Evolutionary conservation across 2,329 filamentous ascomycete species (phyloP).

Genomic region (Cryphonectria japonica): DNA sequence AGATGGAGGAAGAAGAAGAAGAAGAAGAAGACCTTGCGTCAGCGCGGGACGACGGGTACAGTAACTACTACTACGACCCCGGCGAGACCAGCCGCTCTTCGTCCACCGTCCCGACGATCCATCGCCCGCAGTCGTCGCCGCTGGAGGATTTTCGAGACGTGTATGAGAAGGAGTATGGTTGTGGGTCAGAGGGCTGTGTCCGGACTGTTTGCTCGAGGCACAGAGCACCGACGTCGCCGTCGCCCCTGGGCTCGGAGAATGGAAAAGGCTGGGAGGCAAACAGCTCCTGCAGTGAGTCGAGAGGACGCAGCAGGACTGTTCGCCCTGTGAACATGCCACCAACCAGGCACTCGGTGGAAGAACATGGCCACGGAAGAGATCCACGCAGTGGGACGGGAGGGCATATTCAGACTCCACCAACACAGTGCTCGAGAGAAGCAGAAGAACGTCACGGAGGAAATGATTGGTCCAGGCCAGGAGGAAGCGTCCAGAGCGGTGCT

Average conservation of each 20-base stretch:
- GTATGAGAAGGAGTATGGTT: neutral
- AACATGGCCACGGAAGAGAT: too few relatives aligned
- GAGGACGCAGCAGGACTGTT: neutral
- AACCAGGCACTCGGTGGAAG: neutral
- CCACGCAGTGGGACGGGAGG: too few relatives aligned
- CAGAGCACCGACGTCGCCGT: neutral
- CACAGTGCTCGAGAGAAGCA: too few relatives aligned
- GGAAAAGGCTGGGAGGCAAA: neutral
- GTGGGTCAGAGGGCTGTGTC: neutral
- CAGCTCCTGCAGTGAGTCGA: neutral
- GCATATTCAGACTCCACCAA: too few relatives aligned
- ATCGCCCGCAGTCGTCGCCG: neutral
- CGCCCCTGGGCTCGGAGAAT: neutral
- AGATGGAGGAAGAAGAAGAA: neutral
- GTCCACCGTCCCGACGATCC: neutral
- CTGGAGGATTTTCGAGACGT: neutral
- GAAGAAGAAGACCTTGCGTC: too few relatives aligned
- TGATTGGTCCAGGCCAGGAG: neutral
- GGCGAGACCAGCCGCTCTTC: neutral
- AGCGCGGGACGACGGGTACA: neutral
- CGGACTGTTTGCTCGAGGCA: neutral
- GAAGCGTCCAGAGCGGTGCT: neutral
- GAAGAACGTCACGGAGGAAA: too few relatives aligned
- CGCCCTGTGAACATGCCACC: neutral
- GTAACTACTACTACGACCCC: neutral